Conservation (phyloP, 2,329 filamentous ascomycete genomes). For the Diaporthe caulivora region DNA sequence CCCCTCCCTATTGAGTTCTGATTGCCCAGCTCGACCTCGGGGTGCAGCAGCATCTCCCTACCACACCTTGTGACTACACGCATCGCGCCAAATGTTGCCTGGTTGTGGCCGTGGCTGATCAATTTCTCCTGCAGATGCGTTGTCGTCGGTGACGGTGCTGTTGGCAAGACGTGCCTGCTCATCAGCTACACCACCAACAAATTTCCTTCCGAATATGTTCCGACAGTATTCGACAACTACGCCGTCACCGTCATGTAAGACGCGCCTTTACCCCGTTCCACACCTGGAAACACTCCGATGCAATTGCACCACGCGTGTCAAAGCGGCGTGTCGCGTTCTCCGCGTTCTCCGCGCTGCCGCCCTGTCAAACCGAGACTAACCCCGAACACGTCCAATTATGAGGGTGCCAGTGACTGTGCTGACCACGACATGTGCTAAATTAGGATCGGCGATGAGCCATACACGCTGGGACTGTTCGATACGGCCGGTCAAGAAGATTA, state of each 20-base stretch:
- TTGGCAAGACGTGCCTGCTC: conserved; percentile 98
- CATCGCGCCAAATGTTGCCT: conserved; percentile 21
- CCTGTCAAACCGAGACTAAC: conserved; percentile 9
- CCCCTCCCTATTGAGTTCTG: conserved; percentile 26
- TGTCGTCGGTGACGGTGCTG: conserved; percentile 98
- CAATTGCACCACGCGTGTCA: conserved; percentile 36
- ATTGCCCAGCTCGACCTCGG: conserved; percentile 23
- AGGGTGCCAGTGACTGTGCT: conserved; percentile 18
- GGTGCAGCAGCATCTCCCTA: conserved; percentile 31
- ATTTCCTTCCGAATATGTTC: conserved; percentile 99
- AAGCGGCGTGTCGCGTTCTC: conserved; percentile 34
- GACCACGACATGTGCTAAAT: conserved; percentile 33
- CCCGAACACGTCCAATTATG: conserved; percentile 4
- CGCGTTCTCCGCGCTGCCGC: neutral
- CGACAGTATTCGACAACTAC: conserved; percentile 99
- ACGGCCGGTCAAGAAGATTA: conserved; percentile 99
- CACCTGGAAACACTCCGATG: conserved; percentile 34
- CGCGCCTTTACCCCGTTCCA: conserved; percentile 36
- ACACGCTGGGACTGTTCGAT: conserved; percentile 97
- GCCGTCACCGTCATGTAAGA: conserved; percentile 99
- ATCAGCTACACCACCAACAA: conserved; percentile 99
- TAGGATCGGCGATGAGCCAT: conserved; percentile 99
- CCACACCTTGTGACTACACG: conserved; percentile 25
- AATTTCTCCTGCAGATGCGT: conserved; percentile 78
- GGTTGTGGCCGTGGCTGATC: conserved; percentile 38